Conservation (phyloP, 345 rosid genomes). For the Salix exigua region DNA sequence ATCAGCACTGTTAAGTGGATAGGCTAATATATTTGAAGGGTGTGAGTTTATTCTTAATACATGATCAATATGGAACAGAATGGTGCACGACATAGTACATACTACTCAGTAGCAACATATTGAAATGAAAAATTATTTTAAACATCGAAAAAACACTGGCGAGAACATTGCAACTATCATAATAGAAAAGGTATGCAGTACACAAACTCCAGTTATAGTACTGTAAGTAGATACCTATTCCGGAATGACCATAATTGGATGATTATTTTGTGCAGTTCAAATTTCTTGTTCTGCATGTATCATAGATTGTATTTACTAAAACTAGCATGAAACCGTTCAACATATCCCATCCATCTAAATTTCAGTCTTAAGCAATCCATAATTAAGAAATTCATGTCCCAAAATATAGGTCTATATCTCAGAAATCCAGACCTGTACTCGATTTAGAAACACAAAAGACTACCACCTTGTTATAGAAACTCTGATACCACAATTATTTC, state of each 20-base stretch:
- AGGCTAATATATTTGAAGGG: background rate
- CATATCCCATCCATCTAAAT: background rate
- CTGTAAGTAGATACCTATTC: background rate
- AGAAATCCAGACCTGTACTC: background rate
- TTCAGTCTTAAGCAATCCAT: background rate
- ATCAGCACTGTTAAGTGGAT: background rate
- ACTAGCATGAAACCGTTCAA: background rate
- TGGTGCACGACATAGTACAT: no score
- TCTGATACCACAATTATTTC: background rate
- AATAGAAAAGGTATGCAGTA: background rate
- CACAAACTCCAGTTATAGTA: background rate
- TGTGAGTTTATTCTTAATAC: background rate
- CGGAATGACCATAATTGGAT: background rate
- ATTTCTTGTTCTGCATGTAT: background rate
- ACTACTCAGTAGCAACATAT: background rate
- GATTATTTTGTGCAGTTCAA: background rate
- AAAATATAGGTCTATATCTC: background rate
- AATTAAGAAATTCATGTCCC: background rate
- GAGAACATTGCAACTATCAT: background rate
- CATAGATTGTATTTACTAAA: background rate
- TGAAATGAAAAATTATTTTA: background rate
- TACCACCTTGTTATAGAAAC: background rate
- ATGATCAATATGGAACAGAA: background rate
- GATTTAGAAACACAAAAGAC: background rate
- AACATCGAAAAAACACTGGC: background rate